A percentile compares a stretch with the other conserved stretches of the same genome.
Conservation (phyloP, 345 rosid species). For the Alliaria petiolata region DNA sequence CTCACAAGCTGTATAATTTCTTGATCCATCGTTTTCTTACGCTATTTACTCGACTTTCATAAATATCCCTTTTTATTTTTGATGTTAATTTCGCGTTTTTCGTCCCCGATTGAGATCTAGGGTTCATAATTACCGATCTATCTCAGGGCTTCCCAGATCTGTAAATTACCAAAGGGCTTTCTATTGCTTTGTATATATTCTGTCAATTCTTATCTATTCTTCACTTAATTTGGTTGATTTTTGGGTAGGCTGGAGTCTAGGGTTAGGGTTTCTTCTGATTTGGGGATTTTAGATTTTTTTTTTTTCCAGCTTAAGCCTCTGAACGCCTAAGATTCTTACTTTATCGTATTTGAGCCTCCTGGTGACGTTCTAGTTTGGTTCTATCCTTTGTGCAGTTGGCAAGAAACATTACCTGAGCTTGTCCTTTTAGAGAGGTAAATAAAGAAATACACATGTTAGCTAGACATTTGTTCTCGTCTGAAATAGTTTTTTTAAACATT, state of each 20-base stretch:
- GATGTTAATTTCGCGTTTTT: constrained; percentile 28
- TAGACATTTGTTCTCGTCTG: neutral
- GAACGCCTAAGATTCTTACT: neutral
- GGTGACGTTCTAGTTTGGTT: constrained; percentile 2
- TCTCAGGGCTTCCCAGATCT: constrained; percentile 22
- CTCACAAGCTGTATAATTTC: constrained; percentile 9
- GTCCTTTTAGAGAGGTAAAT: constrained; percentile 29
- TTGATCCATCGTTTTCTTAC: constrained; percentile 10
- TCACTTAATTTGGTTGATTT: constrained; percentile 11
- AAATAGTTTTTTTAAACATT: neutral
- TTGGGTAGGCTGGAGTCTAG: constrained; percentile 28
- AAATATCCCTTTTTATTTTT: neutral
- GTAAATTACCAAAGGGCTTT: constrained; percentile 40
- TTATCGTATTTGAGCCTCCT: neutral
- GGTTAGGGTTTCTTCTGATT: constrained; percentile 39
- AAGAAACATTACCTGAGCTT: constrained; percentile 18
- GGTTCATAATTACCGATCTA: constrained; percentile 33
- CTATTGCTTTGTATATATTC: constrained; percentile 1
- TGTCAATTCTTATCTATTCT: neutral
- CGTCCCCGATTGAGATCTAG: constrained; percentile 27
- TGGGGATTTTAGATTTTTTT: too few relatives aligned
- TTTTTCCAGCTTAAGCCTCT: constrained; percentile 1
- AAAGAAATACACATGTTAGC: neutral
- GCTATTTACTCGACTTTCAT: neutral
- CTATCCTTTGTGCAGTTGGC: constrained; percentile 5